A percentile compares a stretch with the other conserved stretches of the same genome.
Evolutionary conservation across 331 rosid species (phyloP).

Genomic region (Quercus phellos): DNA sequence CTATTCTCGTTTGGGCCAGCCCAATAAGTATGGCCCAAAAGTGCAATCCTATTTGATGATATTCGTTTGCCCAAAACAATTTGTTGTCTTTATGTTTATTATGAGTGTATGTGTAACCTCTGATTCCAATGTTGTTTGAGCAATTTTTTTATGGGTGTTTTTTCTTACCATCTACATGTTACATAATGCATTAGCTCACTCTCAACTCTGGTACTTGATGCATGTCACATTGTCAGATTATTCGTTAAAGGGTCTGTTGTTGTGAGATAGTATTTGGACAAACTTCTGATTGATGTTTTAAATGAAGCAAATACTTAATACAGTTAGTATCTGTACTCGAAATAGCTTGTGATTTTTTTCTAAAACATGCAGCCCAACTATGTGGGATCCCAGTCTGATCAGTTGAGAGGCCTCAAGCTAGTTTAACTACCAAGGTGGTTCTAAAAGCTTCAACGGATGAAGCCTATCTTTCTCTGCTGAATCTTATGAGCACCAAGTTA

Average conservation of each 20-base stretch:
- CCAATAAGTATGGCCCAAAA: too few relatives aligned
- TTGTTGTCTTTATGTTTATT: too few relatives aligned
- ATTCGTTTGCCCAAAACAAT: too few relatives aligned
- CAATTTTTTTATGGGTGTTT: too few relatives aligned
- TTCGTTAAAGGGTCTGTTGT: slow-evolving; percentile 81
- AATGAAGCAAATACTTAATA: slow-evolving; percentile 58
- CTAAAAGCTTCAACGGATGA: slow-evolving; percentile 67
- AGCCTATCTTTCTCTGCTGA: slow-evolving; percentile 56
- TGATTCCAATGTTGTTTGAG: too few relatives aligned
- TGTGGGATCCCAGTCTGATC: slow-evolving; percentile 45
- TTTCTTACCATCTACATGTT: too few relatives aligned
- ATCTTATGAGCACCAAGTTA: slow-evolving; percentile 53
- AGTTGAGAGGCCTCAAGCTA: slow-evolving; percentile 56
- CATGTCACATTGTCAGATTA: slow-evolving; percentile 68
- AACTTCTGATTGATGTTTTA: slow-evolving; percentile 58
- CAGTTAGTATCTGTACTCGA: slow-evolving; percentile 64
- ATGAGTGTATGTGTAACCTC: too few relatives aligned
- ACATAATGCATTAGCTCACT: background rate
- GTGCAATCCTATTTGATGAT: too few relatives aligned
- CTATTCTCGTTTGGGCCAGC: too few relatives aligned
- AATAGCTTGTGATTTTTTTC: slow-evolving; percentile 79
- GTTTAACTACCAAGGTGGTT: slow-evolving; percentile 69
- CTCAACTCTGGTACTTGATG: slow-evolving; percentile 81
- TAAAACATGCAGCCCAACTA: slow-evolving; percentile 61
- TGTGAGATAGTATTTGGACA: slow-evolving; percentile 67